Evolutionary conservation across 148 eudicot species (phyloP), one percentile per base, ranked within the genome.

Genomic region (Camellia japonica): DNA sequence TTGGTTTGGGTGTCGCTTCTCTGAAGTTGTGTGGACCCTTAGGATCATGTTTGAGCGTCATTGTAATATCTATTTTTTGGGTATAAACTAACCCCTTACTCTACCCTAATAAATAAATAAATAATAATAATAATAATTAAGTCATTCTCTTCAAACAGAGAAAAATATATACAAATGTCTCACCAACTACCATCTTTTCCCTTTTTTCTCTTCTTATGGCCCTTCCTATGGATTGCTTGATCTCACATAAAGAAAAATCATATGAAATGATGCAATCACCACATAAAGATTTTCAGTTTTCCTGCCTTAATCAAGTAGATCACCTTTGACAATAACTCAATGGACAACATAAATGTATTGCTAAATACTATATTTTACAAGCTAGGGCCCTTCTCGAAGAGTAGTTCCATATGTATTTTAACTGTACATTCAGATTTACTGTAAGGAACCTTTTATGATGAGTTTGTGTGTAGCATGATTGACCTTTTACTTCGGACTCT

Each of bases 151-250:
- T 18, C 65, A 18, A 56, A 70, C 20, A n/a, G 7, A n/a, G 11
- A 9, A n/a, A 18, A 18, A 16, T 18, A 46, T 44, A 46, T 70
- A 47, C 18, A 18, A 70, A 68, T 68, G n/a, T 68, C 51, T 68
- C 71, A 68, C 73, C 73, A 46, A 70, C 15, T 2, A 44, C 73
- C n/a, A 46, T 46, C 55, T 70, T 70, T 44, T 70, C 16, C 23
- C 13, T 18, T 18, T 71, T 49, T 62, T 56, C 12, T 62, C 1
- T 19, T 69, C 47, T 2, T 6, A 42, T 69, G 23, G 47, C 23
- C 74, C 58, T 71, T 20, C 58, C 13, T 51, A 19, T 16, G 3
- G 58, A 51, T 16, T 71, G 58, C 30, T 19, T 51, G 58, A 11
- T 9, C 15, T 8, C 38, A 49, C 38, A 19, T 51, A 47, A 19